A percentile compares a stretch with the other conserved stretches of the same genome.
These are phyloP conservation scores for Osmanthus fragrans DNA, from an alignment of 257 asterid species.

Conservation along the genomic window DNA sequence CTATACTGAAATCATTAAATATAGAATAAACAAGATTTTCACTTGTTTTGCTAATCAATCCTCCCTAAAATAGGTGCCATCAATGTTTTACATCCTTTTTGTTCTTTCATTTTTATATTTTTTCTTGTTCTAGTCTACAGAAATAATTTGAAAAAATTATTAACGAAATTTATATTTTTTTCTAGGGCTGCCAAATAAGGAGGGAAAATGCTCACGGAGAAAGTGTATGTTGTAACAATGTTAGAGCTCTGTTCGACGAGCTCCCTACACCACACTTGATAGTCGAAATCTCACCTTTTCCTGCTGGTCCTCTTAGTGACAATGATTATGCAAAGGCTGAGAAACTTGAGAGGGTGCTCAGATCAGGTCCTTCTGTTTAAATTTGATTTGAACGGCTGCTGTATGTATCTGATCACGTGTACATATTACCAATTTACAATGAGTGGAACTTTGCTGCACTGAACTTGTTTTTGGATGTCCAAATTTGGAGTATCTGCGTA, in stretches of 20 bases:
- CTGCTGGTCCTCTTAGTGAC: constrained; percentile 81
- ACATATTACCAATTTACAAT: background rate
- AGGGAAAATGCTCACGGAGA: constrained; percentile 97
- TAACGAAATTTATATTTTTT: background rate
- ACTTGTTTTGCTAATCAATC: background rate
- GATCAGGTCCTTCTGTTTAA: constrained; percentile 79
- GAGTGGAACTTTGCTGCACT: background rate
- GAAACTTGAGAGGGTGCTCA: constrained; percentile 82
- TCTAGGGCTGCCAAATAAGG: constrained; percentile 91
- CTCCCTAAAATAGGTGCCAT: background rate
- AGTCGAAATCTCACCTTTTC: constrained; percentile 86
- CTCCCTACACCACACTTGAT: constrained; percentile 89
- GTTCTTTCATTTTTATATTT: background rate
- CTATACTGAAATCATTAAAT: background rate
- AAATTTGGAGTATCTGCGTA: background rate
- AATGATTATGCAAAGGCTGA: constrained; percentile 86
- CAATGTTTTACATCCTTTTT: background rate
- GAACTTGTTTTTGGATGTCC: background rate
- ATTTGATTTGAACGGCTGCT: background rate
- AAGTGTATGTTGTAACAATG: constrained; percentile 91
- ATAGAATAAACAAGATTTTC: background rate
- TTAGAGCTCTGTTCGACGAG: constrained; percentile 90
- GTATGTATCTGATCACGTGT: background rate
- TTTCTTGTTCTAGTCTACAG: background rate
- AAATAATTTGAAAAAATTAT: background rate